Conservation (phyloP, 306 rosid species). For the Vigna hirtella region DNA sequence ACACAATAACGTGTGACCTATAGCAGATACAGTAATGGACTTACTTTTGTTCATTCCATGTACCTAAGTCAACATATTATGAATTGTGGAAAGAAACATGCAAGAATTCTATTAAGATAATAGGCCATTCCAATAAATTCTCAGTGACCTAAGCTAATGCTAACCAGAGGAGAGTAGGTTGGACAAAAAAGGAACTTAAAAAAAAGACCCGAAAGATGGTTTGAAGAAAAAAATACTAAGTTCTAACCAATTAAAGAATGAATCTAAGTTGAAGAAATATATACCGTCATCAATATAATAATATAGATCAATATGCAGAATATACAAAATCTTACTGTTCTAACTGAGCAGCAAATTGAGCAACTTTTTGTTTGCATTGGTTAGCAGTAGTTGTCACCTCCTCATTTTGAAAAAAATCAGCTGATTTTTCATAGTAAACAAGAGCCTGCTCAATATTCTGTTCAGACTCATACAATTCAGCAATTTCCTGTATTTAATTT, state of each 20-base stretch:
- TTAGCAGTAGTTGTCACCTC: conserved; percentile 89
- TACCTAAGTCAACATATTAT: conserved; percentile 27
- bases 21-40: conserved; percentile 20
- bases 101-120: conserved; percentile 32
- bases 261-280: conserved; percentile 15
- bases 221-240: conserved; percentile 25
- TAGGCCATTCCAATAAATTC: conserved; percentile 13
- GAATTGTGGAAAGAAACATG: conserved; percentile 28
- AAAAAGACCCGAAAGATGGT: conserved; percentile 22
- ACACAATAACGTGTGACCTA: neutral
- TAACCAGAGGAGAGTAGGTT: conserved; percentile 13
- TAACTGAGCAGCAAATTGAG: conserved; percentile 89
- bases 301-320: conserved; percentile 28
- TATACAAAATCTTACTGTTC: conserved; percentile 72
- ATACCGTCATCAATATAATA: conserved; percentile 15
- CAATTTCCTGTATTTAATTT: conserved; percentile 73
- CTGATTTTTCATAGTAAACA: conserved; percentile 82
- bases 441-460: conserved; percentile 80
- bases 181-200: neutral
- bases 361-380: conserved; percentile 97
- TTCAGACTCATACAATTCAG: conserved; percentile 86
- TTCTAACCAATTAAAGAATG: conserved; percentile 24
- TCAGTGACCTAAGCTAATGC: neutral
- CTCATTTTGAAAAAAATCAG: conserved; percentile 89
- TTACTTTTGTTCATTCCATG: conserved; percentile 8